These are phyloP conservation scores for Colletotrichum sp. DNA, from an alignment of 2,329 filamentous ascomycete genomes.

Conservation along the genomic window DNA sequence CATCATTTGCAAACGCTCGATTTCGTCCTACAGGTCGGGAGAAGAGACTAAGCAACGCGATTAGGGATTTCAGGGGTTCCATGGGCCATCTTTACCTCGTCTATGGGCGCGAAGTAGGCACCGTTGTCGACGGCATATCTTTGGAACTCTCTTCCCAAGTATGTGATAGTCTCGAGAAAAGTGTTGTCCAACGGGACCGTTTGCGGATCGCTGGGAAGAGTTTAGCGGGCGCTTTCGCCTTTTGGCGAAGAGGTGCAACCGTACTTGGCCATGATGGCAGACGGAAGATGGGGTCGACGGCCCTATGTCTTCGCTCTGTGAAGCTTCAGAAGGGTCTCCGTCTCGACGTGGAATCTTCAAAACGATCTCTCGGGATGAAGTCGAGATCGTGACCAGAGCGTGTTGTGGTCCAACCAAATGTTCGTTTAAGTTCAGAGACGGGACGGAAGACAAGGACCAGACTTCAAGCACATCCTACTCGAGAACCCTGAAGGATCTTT, in stretches of 20 bases:
- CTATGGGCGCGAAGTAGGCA: conserved; percentile 72
- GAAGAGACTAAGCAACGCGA: background rate
- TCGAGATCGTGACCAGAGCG: background rate
- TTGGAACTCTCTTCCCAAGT: conserved; percentile 71
- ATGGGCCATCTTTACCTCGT: conserved; percentile 63
- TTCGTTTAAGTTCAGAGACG: background rate
- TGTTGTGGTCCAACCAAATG: background rate
- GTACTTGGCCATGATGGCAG: conserved; percentile 20
- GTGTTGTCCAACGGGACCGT: conserved; percentile 61
- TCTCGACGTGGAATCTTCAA: background rate
- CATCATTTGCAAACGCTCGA: conserved; percentile 67
- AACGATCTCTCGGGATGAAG: background rate
- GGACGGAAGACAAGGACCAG: background rate
- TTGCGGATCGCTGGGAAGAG: conserved; percentile 45
- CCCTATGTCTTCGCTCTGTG: background rate
- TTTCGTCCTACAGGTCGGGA: conserved; percentile 62
- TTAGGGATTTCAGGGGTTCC: background rate
- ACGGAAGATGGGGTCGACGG: background rate
- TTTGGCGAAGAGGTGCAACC: background rate
- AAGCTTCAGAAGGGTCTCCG: background rate
- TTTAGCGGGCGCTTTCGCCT: conserved; percentile 25
- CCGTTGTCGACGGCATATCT: conserved; percentile 68
- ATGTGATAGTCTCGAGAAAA: conserved; percentile 62
- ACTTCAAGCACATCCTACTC: background rate
- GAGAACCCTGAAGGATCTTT: background rate